Conservation (phyloP, 169 alveolate species). For the Plasmodium gaboni region DNA sequence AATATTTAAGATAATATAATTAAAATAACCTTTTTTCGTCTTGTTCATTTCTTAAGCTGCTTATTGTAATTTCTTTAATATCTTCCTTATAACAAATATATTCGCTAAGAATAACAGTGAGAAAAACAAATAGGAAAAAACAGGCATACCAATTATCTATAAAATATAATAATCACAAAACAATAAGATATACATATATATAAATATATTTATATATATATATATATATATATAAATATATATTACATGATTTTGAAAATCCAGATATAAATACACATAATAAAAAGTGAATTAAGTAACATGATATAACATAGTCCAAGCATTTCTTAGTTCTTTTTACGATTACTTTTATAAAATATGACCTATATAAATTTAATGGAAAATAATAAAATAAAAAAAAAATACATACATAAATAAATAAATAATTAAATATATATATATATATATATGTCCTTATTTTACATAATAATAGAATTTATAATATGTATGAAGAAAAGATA, state of each 20-base stretch:
- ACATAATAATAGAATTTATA: slow-evolving; percentile 29
- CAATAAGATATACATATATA: neutral
- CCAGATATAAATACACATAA: neutral
- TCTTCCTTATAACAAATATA: slow-evolving; percentile 25
- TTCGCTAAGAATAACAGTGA: slow-evolving; percentile 24
- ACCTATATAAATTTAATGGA: neutral
- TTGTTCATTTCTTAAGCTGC: slow-evolving; percentile 4
- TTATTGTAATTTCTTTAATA: slow-evolving; percentile 30
- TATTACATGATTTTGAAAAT: slow-evolving; percentile 19
- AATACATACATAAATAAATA: neutral
- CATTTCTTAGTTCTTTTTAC: slow-evolving; percentile 28
- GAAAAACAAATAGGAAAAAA: slow-evolving; percentile 3
- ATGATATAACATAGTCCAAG: slow-evolving; percentile 25
- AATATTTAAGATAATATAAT: neutral
- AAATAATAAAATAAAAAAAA: neutral
- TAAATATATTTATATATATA: neutral
- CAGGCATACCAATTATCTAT: slow-evolving; percentile 11
- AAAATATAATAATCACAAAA: neutral
- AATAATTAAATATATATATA: neutral
- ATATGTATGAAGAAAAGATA: slow-evolving; percentile 16
- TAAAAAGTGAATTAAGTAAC: slow-evolving; percentile 13
- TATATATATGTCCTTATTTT: neutral
- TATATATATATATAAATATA: neutral
- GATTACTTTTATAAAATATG: slow-evolving; percentile 4
- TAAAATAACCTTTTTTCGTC: neutral